phyloP scores from a whole-genome alignment of 1,139 yeast species.

The Debaryomyces singareniensis region DNA sequence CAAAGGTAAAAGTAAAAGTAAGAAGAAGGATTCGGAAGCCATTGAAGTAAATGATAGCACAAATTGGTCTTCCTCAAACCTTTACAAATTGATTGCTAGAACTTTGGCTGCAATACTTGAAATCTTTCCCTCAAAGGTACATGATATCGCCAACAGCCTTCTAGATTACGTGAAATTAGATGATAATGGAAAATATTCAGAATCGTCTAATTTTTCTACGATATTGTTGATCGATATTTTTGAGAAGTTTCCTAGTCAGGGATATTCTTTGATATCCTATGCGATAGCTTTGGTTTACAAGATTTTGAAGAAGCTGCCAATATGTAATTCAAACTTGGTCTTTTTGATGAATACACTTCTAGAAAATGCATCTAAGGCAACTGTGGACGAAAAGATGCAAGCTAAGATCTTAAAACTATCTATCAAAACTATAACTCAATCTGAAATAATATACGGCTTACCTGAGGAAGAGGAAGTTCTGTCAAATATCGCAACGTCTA shows the following conservation, averaged over 20 bases:
- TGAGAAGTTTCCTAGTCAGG: conserved; percentile 31
- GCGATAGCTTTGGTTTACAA: conserved; percentile 33
- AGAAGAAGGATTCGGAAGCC: conserved; percentile 1
- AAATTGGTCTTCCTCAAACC: conserved; percentile 15
- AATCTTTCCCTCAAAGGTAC: conserved; percentile 29
- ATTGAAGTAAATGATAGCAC: conserved; percentile 1
- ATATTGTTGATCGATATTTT: conserved; percentile 33
- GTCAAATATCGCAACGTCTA: conserved; percentile 13
- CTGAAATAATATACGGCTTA: conserved; percentile 14
- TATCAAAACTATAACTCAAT: conserved; percentile 19
- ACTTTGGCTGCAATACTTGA: conserved; percentile 23
- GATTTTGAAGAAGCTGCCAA: conserved; percentile 30
- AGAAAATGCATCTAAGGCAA: conserved; percentile 32
- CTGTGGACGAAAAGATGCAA: conserved; percentile 37
- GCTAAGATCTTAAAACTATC: conserved; percentile 30
- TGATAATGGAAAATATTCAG: conserved; percentile 13
- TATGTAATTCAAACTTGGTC: conserved; percentile 21
- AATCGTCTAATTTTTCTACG: conserved; percentile 20
- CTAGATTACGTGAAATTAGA: conserved; percentile 20
- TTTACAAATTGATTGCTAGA: conserved; percentile 26
- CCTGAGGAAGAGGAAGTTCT: conserved; percentile 10
- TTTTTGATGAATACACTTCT: conserved; percentile 28
- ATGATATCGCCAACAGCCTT: conserved; percentile 33
- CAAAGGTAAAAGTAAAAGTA: conserved; percentile 1
- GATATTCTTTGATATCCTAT: conserved; percentile 31